Percentiles rank a stretch among this genome's conserved stretches.
Evolutionary conservation across 306 rosid species (phyloP).

Genomic region (Coriaria nepalensis): DNA sequence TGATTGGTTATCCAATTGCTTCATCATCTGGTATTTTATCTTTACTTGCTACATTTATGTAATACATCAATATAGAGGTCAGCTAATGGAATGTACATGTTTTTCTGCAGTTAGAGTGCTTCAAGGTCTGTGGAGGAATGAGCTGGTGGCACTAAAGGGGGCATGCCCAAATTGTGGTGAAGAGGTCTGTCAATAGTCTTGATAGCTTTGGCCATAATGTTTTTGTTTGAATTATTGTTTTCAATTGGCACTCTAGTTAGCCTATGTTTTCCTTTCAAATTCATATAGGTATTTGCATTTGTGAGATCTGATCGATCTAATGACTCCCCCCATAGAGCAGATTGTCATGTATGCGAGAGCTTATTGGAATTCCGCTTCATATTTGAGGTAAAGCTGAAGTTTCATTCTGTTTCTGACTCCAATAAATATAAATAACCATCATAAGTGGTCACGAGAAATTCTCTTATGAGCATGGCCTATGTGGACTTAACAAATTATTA

Average conservation of each 20-base stretch:
- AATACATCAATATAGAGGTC: too few relatives aligned
- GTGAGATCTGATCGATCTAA: constrained; percentile 41
- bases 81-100: too few relatives aligned
- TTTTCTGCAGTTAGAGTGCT: constrained; percentile 55
- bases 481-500: too few relatives aligned
- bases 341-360: constrained; percentile 82
- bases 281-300: constrained; percentile 82
- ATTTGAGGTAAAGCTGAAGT: constrained; percentile 45
- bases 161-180: constrained; percentile 90
- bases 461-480: too few relatives aligned
- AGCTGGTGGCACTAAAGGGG: constrained; percentile 70
- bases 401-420: constrained; percentile 7
- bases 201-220: neutral
- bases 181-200: constrained; percentile 42
- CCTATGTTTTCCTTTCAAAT: neutral
- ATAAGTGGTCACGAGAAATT: neutral
- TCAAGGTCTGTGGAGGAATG: constrained; percentile 72
- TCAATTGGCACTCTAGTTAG: neutral
- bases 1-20: constrained; percentile 60
- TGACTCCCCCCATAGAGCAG: constrained; percentile 70
- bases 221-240: constrained; percentile 1
- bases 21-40: constrained; percentile 56
- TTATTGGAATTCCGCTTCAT: constrained; percentile 66
- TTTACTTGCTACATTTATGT: neutral
- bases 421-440: neutral